Evolutionary conservation across 148 eudicot genomes (phyloP), one percentile per base, ranked within the genome.

Genomic region (Diospyros kaki): DNA sequence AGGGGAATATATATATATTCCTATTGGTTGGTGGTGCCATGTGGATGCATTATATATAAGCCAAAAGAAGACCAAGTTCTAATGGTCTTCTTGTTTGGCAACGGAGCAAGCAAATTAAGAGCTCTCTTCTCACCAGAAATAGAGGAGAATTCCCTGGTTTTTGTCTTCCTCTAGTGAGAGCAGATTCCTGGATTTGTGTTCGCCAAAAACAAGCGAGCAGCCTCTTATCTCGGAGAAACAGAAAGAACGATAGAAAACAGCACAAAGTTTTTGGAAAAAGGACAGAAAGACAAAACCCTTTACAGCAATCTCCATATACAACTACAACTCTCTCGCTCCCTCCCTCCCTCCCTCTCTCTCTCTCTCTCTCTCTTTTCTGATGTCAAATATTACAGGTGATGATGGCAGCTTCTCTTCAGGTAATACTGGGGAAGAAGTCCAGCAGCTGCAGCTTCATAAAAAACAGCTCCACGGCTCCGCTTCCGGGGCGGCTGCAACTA

Each of bases 351-450:
- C n/a, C 39, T 48, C 13, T 61, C 10, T 28, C 9, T 39, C 3
- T 7, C 12, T 58, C 28, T 28, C 28, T 28, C 50, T 28, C 17
- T 18, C 17, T 41, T 65, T 42, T 17, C 38, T 68, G 12, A 86
- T 86, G 87, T 84, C 87, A 69, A 84, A 82, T 82, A 71, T 73
- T 50, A 83, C 83, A 75, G 89, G 84, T 62, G 89, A 84, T 59
- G 86, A 84, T 44, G 89, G 84, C 5, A 84, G 87, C 68, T 86
- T 86, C 79, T 86, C 87, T 70, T 80, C 89, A 43, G 86, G 76
- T 10, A 61, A 78, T 53, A 72, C 69, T 45, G 84, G 78, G 48
- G 86, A 85, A 71, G 76, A 73, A 64, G 72, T 78, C 10, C 82
- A 76, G 18, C 80, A 60, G 54, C 68, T 77, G 46, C 75, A 72